phyloP scores from a whole-genome alignment of 441 rosid genomes.

The Arabidopsis hybrid region DNA sequence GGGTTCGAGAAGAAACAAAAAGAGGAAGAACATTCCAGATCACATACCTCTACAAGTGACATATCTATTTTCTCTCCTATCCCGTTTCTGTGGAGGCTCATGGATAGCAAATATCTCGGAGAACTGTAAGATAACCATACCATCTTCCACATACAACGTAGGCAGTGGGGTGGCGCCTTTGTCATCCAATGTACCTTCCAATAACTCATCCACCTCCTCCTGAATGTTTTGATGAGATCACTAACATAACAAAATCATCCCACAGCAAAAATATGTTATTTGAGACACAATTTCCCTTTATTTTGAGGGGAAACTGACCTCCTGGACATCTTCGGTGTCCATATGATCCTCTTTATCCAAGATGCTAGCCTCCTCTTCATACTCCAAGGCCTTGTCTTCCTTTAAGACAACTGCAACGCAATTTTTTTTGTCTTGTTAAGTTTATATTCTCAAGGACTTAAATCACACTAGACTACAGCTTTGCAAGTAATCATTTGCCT shows the following conservation, averaged over 20 bases:
- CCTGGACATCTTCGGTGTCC: conserved; percentile 59
- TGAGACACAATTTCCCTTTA: conserved; percentile 20
- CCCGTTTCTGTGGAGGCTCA: conserved; percentile 72
- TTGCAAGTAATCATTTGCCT: conserved; percentile 5
- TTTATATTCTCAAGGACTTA: conserved; percentile 2
- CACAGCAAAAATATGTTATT: conserved; percentile 36
- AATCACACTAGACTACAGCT: conserved; percentile 13
- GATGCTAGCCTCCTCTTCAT: conserved; percentile 50
- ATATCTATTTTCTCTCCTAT: conserved; percentile 71
- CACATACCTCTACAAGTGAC: conserved; percentile 65
- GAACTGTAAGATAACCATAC: conserved; percentile 81
- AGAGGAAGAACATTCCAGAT: conserved; percentile 34
- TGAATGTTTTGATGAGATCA: conserved; percentile 44
- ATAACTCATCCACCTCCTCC: conserved; percentile 60
- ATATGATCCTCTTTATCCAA: conserved; percentile 55
- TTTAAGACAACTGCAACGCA: conserved; percentile 46
- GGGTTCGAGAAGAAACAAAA: conserved; percentile 22
- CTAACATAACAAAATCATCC: conserved; percentile 45
- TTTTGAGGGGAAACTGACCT: conserved; percentile 55
- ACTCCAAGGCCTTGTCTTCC: conserved; percentile 53
- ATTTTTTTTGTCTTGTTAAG: conserved; percentile 48
- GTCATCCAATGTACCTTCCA: conserved; percentile 55
- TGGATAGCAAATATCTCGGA: conserved; percentile 96
- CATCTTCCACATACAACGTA: conserved; percentile 86
- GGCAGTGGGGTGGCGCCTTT: conserved; percentile 73